These are phyloP conservation scores for Yamadazyma taylorii DNA, from an alignment of 1,139 yeast genomes.

Conservation along the genomic window DNA sequence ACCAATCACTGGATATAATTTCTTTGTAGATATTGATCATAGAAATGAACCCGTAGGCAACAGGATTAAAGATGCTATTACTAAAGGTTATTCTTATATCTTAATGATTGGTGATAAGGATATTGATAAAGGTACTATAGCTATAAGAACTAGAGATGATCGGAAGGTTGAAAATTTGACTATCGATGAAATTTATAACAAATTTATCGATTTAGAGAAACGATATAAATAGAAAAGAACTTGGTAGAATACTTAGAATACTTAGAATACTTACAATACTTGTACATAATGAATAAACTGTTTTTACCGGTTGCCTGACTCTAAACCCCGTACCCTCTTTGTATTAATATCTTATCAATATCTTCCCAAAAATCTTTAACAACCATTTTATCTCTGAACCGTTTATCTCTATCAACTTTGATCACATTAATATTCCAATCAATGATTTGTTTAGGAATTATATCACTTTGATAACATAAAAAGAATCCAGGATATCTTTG, in stretches of 20 bases:
- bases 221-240: conserved; percentile 32
- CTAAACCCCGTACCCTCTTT: conserved; percentile 39
- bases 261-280: too few relatives aligned
- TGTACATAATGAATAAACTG: conserved; percentile 2
- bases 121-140: conserved; percentile 55
- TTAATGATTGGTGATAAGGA: conserved; percentile 89
- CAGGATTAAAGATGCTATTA: conserved; percentile 75
- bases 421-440: conserved; percentile 89
- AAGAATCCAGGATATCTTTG: conserved; percentile 84
- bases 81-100: conserved; percentile 76
- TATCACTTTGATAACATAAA: conserved; percentile 75
- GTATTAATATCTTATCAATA: conserved; percentile 59
- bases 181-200: conserved; percentile 46
- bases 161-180: conserved; percentile 48
- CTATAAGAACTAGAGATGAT: conserved; percentile 63
- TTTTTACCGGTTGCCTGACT: too few relatives aligned
- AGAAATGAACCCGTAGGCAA: conserved; percentile 79
- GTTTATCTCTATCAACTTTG: conserved; percentile 73
- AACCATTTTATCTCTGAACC: conserved; percentile 88
- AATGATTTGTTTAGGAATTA: conserved; percentile 68
- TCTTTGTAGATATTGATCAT: conserved; percentile 72
- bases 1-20: conserved; percentile 60
- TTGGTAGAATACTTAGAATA: too few relatives aligned
- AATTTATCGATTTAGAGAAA: conserved; percentile 53
- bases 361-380: conserved; percentile 83